Evolutionary conservation across 164 flowering plant species (phyloP).

Genomic region (Piper longum): DNA sequence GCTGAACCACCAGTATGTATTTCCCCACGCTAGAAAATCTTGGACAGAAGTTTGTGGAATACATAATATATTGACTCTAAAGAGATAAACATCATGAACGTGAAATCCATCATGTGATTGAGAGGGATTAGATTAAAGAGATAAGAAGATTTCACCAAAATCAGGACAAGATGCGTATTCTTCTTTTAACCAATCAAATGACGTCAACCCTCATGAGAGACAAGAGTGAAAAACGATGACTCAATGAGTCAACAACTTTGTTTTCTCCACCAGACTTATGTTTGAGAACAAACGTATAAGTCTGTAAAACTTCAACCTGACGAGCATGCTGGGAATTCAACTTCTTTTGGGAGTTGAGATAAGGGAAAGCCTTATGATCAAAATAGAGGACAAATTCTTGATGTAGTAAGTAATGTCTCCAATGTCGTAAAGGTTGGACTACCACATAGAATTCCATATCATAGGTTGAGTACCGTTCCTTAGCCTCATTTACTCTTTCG

Average conservation of each 20-base stretch:
- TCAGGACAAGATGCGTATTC: neutral
- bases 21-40: neutral
- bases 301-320: neutral
- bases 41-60: neutral
- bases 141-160: neutral
- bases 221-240: neutral
- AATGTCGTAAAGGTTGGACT: neutral
- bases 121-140: neutral
- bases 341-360: constrained; percentile 1
- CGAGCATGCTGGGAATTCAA: neutral
- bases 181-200: neutral
- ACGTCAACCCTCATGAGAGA: neutral
- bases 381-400: neutral
- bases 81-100: neutral
- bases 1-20: neutral
- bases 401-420: constrained; percentile 3
- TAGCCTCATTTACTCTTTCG: neutral
- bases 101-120: neutral
- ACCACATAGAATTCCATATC: constrained; percentile 1
- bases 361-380: neutral
- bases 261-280: neutral
- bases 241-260: neutral
- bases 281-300: neutral
- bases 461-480: neutral
- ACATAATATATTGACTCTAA: neutral